These are phyloP conservation scores for Dioscorea alata DNA, from an alignment of 106 monocot genomes.

Conservation along the genomic window DNA sequence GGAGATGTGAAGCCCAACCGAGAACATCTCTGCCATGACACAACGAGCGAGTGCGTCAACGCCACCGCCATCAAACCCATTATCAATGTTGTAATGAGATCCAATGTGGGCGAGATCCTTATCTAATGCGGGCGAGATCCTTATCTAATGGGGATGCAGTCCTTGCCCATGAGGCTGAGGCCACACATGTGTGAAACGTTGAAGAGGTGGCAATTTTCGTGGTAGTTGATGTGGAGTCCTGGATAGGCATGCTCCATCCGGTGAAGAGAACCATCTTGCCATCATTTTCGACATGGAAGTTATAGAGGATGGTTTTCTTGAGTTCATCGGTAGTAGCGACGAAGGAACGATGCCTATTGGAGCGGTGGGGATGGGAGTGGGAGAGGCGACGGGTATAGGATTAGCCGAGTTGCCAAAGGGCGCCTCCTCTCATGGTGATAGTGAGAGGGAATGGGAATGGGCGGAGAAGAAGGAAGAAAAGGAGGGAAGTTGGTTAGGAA, in stretches of 20 bases:
- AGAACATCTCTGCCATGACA: no score
- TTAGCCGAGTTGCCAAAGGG: slow-evolving; percentile 29
- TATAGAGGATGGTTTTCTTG: slow-evolving; percentile 80
- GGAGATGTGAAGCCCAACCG: no score
- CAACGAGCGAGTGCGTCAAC: no score
- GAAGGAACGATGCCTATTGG: slow-evolving; percentile 3
- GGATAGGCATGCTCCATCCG: slow-evolving; percentile 98
- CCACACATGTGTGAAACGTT: slow-evolving; percentile 99
- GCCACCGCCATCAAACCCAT: no score
- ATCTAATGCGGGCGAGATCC: slow-evolving; percentile 82
- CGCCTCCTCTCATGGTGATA: slow-evolving; percentile 2
- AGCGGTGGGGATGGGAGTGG: slow-evolving; percentile 11
- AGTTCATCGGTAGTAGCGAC: slow-evolving; percentile 36
- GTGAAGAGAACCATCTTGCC: slow-evolving; percentile 98
- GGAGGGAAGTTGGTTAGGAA: no score
- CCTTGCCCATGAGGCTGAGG: slow-evolving; percentile 75
- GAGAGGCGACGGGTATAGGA: slow-evolving; percentile 32
- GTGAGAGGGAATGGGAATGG: no score
- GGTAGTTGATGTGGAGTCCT: slow-evolving; percentile 94
- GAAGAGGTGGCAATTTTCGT: slow-evolving; percentile 68
- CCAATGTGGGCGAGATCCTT: slow-evolving; percentile 94
- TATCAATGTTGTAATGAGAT: no score
- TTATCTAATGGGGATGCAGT: slow-evolving; percentile 47
- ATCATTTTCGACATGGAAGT: slow-evolving; percentile 82
- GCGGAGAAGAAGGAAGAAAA: no score